Conservation (phyloP, 73 alveolate species). For the Tetrahymena thermophila region DNA sequence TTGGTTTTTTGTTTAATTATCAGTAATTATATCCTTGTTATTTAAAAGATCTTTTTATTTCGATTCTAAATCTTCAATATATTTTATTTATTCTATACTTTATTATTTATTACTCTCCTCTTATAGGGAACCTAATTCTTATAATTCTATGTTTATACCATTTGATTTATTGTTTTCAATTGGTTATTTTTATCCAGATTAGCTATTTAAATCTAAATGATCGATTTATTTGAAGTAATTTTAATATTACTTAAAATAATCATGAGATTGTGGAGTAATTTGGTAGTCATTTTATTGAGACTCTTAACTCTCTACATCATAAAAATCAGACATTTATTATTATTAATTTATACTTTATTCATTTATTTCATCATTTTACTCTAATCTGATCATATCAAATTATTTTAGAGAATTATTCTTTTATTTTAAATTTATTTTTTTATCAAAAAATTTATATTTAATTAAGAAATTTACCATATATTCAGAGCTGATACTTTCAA, state of each 20-base stretch:
- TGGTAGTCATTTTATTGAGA: neutral
- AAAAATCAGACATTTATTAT: neutral
- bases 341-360: neutral
- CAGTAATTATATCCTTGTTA: too few species aligned
- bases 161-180: too few species aligned
- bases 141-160: neutral
- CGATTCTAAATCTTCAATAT: neutral
- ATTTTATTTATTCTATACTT: too few species aligned
- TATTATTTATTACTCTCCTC: too few species aligned
- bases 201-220: too few species aligned
- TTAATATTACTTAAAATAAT: too few species aligned
- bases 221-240: neutral
- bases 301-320: neutral
- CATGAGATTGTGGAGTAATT: neutral
- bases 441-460: too few species aligned
- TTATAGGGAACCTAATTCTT: neutral
- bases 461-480: too few species aligned
- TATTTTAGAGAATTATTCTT: neutral
- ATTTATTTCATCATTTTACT: neutral
- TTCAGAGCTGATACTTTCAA: neutral
- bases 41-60: too few species aligned
- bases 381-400: neutral
- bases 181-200: too few species aligned
- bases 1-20: too few species aligned
- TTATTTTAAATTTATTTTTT: too few species aligned